These are phyloP conservation scores for Phalaenopsis aphrodite DNA, from an alignment of 106 monocot species.

Conservation along the genomic window DNA sequence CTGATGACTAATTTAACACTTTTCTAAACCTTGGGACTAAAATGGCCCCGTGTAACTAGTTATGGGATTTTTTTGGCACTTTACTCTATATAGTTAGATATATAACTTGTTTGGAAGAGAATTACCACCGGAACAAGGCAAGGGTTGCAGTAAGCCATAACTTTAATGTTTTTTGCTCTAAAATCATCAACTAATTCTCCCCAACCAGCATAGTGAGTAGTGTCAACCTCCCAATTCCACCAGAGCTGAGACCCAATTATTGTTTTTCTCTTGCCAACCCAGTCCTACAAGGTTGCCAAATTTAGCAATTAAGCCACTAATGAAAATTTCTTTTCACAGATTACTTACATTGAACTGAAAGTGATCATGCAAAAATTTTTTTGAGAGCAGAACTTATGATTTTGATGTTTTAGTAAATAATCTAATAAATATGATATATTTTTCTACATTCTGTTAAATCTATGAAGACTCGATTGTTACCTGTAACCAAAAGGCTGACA, in stretches of 20 bases:
- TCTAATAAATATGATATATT: too few species aligned
- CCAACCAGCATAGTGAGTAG: conserved; percentile 48
- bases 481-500: conserved; percentile 89
- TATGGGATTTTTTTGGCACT: too few species aligned
- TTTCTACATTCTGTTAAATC: too few species aligned
- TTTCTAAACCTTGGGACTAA: too few species aligned
- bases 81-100: too few species aligned
- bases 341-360: too few species aligned
- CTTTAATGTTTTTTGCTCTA: conserved; percentile 27
- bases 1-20: too few species aligned
- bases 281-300: conserved; percentile 40
- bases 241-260: conserved; percentile 79
- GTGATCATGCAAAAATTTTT: too few species aligned
- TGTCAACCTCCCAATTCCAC: conserved; percentile 96
- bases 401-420: too few species aligned
- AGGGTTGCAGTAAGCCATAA: conserved; percentile 86
- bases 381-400: too few species aligned
- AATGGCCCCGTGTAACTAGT: too few species aligned
- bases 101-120: background rate
- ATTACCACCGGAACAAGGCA: conserved; percentile 60
- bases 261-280: conserved; percentile 93
- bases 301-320: background rate
- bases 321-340: background rate
- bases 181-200: conserved; percentile 56
- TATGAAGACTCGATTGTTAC: conserved; percentile 10